Evolutionary conservation across 768 basidiomycete genomes (phyloP), one percentile per base, ranked within the genome.

Genomic region (Filobasidium floriforme): DNA sequence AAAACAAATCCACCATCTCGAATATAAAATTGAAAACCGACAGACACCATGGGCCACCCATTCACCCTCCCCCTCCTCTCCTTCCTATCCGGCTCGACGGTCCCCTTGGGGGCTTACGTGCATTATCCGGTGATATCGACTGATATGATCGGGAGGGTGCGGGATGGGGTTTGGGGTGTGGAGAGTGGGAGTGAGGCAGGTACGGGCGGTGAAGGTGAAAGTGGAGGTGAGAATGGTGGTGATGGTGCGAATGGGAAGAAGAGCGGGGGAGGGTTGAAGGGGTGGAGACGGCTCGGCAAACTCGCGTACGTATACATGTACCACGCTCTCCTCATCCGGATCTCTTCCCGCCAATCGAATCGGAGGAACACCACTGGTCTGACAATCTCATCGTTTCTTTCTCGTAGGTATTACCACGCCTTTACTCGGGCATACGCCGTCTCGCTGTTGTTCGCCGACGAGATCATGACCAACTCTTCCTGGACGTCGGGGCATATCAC

Each of bases 31-130:
- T n/a, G n/a, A n/a, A n/a, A n/a, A n/a, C 15, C 5, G 37, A 1
- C 71, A 96, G 94, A 99, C 76, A 91, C 92, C 0, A 98, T 98
- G 93, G 96, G 96, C 32, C 96, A 92, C 72, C 92, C 92, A 0
- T 97, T 97, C 75, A 90, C 91, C 1, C 92, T 90, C 77, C 90
- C 88, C 19, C 80, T 89, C 37, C 86, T 92, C 9, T 79, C 84
- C 0, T 78, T 85, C 61, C 73, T 94, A 1, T 83, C 85, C 79
- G 0, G 32, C 66, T 22, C 67, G 81, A 18, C 32, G 4, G 82
- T 90, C 46, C 87, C 89, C 1, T 83, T 94, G 26, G 92, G 89
- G 10, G 89, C 92, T 32, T 99, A 98, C 72, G 85, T 92, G 11
- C 96, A 99, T 77, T 99, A 96, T 74, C 96, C 96, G 0, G 96